Evolutionary conservation across 129 eudicot species (phyloP), one percentile per base, ranked within the genome.

Genomic region (Smallanthus sonchifolius): DNA sequence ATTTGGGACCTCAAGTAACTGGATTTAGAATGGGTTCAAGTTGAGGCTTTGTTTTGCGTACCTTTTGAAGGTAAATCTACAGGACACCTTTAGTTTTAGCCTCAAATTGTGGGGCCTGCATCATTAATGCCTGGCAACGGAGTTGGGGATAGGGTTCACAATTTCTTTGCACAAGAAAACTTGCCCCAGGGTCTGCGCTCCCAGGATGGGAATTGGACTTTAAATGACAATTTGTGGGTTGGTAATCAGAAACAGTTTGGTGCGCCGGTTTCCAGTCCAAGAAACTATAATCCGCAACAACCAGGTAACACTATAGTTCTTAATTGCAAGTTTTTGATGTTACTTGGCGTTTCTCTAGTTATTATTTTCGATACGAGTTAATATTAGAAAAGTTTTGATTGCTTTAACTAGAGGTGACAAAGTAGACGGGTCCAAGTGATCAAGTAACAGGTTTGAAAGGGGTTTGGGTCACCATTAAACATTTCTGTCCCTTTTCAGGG

Each of bases 61-160:
- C 59, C 76, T 75, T 4, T 52, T 19, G 60, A 44, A 59, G 77
- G 28, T 55, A 73, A 59, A 38, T 67, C 13, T 52, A 66, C 71
- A 39, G 63, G 65, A 24, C 70, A 69, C 49, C 47, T 65, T 66
- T 11, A 61, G 71, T 49, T 40, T 47, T 73, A 69, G 81, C 83
- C 38, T 67, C 83, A 63, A 74, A 72, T 55, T 42, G 81, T 81
- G 74, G 80, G 79, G 72, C 65, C 43, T 67, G 45, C 32, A 75
- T 77, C 71, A 77, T 93, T 91, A 85, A 93, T 93, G 96, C 91
- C 96, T 90, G 98, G 98, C 81, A 90, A 93, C 88, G 92, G 88
- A 80, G 83, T 81, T 83, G 96, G 97, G 71, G 98, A 93, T 72
- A 88, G 96, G 92, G 92, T 93, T 67, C 97, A 90, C 87, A 93